A percentile compares a stretch with the other conserved stretches of the same genome.
Evolutionary conservation across 257 asterid genomes (phyloP).

Genomic region (Solanum pimpinellifolium): DNA sequence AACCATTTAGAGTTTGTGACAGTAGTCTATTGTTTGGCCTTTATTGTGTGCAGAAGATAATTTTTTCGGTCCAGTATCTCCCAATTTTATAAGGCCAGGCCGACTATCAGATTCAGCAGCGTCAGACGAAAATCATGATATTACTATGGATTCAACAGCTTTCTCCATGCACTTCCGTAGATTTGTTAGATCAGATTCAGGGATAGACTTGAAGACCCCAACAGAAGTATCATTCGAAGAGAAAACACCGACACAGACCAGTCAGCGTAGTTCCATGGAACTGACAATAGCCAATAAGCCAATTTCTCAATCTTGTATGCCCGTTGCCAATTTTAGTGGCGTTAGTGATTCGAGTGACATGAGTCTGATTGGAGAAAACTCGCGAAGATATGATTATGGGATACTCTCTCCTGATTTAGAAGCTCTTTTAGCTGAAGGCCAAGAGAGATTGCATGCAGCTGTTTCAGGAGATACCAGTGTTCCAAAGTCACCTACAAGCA

Average conservation of each 20-base stretch:
- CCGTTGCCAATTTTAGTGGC: conserved; percentile 32
- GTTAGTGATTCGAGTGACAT: conserved; percentile 57
- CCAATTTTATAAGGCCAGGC: conserved; percentile 78
- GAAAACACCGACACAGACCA: conserved; percentile 47
- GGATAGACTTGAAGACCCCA: conserved; percentile 68
- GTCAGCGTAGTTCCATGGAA: conserved; percentile 49
- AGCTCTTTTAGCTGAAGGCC: conserved; percentile 53
- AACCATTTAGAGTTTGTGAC: neutral
- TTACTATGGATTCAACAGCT: conserved; percentile 96
- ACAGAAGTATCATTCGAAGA: conserved; percentile 52
- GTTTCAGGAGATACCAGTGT: conserved; percentile 24
- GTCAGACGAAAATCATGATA: conserved; percentile 70
- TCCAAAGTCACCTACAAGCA: conserved; percentile 21
- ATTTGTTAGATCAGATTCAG: conserved; percentile 82
- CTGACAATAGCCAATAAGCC: conserved; percentile 39
- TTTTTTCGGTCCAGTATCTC: conserved; percentile 92
- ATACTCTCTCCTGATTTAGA: conserved; percentile 59
- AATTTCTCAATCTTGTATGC: conserved; percentile 15
- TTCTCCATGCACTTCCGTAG: conserved; percentile 93
- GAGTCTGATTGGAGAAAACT: conserved; percentile 73
- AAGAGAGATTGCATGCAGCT: conserved; percentile 21
- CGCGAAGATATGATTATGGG: conserved; percentile 53
- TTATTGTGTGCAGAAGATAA: conserved; percentile 53
- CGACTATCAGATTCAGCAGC: conserved; percentile 72
- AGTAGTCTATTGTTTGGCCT: conserved; percentile 5